Base-by-base conservation (phyloP, 1,139 yeast species). In the Debaryomycetaceae sp. region DNA sequence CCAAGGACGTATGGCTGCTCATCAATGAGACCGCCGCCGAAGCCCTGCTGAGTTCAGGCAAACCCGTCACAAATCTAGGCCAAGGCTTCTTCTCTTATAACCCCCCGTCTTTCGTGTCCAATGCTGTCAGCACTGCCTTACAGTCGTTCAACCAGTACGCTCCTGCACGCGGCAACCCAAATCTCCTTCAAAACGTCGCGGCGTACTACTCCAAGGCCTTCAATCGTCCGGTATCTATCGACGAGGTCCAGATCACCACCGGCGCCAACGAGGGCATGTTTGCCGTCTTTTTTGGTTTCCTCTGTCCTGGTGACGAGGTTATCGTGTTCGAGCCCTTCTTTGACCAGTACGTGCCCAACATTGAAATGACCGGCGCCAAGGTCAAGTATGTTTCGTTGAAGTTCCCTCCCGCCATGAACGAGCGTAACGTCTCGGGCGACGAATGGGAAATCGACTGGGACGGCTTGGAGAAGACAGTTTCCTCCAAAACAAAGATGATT, bases 191-290 rank as follows among this genome's bases (percentile, higher is more conserved):
- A 23, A 77, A 90, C 16, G 55, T 90, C 26, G 71, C 87, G 14
- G 64, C 70, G 18, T 71, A 82, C 20, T 90, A 90, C 55, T 61
- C 82, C 13, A 73, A 78, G 25, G 67, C 69, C 27, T 78, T 76
- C 40, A 73, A 71, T 4, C 66, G 83, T 28, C 53, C 61, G n/a
- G 60, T 85, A 13, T 68, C 69, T 16, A 57, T 66, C n/a, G 66
- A 73, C 24, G 79, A 85, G 44, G 65, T 90, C 26, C 73, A 79
- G 33, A 77, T 87, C 29, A 83, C 96, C 25, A 87, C 97, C 2
- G 98, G 98, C 32, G 98, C 98, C 26, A 90, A 90, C 45, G 97
- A 90, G 56, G 98, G 96, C 25, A 81, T 90, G 65, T 68, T 83
- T 34, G 58, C 95, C 2, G 74, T 81, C 4, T 77, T 87, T 49